Conservation (phyloP, 805 yeast genomes). For the Suhomyces sp. region DNA sequence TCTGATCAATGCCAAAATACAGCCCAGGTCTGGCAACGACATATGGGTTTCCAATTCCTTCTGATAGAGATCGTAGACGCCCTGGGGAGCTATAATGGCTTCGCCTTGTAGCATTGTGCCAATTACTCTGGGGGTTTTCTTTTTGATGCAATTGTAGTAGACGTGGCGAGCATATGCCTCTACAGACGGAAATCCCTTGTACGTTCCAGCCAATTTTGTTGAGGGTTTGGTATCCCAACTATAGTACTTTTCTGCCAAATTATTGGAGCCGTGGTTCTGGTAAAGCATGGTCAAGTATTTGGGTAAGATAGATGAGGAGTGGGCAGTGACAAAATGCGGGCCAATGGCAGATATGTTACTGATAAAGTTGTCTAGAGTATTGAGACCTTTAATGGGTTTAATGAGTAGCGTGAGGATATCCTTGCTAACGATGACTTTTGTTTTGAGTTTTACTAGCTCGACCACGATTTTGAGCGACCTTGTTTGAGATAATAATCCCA, state of each 20-base stretch:
- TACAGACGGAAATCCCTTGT: slow-evolving; percentile 9
- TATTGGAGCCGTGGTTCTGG: slow-evolving; percentile 7
- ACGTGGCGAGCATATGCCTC: slow-evolving; percentile 28
- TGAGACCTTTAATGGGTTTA: slow-evolving; percentile 26
- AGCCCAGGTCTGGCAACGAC: slow-evolving; percentile 25
- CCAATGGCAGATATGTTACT: slow-evolving; percentile 8
- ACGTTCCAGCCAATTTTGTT: not conserved
- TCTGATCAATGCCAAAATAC: slow-evolving; percentile 44
- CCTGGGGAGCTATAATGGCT: slow-evolving; percentile 24
- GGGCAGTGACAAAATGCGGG: slow-evolving; percentile 12
- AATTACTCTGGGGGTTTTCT: slow-evolving; percentile 25
- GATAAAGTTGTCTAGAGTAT: slow-evolving; percentile 21
- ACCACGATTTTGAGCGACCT: slow-evolving; percentile 26
- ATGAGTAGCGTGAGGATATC: slow-evolving; percentile 29
- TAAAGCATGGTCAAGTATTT: slow-evolving; percentile 30
- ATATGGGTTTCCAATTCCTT: slow-evolving; percentile 18
- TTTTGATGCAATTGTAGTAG: slow-evolving; percentile 15
- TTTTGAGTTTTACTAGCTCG: slow-evolving; percentile 22
- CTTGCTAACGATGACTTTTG: slow-evolving; percentile 27
- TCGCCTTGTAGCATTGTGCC: slow-evolving; percentile 41
- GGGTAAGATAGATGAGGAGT: slow-evolving; percentile 20
- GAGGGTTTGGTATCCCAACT: slow-evolving; percentile 15
- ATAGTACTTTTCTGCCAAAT: slow-evolving; percentile 5
- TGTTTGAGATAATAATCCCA: slow-evolving; percentile 29
- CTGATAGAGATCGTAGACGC: slow-evolving; percentile 27